Conservation (phyloP, 2,329 filamentous ascomycete genomes). For the Botrytis tulipae region DNA sequence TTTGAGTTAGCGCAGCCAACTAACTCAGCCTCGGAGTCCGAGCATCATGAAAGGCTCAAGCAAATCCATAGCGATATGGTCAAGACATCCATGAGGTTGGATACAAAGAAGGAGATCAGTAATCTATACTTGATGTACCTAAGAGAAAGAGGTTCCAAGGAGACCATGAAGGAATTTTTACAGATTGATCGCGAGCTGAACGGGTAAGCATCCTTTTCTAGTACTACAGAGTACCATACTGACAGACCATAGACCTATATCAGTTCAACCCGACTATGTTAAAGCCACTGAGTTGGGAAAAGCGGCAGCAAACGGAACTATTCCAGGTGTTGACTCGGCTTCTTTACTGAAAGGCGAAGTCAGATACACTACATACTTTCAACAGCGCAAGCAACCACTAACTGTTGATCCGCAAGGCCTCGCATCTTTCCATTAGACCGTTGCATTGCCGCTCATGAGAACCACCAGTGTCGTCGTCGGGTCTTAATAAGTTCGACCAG, state of each 20-base stretch:
- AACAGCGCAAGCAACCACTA: slow-evolving; percentile 34
- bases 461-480: not conserved
- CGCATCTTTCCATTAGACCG: slow-evolving; percentile 31
- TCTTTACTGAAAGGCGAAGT: slow-evolving; percentile 45
- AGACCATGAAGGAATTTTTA: slow-evolving; percentile 84
- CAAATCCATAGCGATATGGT: slow-evolving; percentile 75
- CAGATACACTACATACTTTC: slow-evolving; percentile 46
- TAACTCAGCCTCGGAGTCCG: slow-evolving; percentile 58
- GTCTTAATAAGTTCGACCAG: slow-evolving; percentile 3
- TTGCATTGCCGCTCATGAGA: not conserved
- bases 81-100: slow-evolving; percentile 63
- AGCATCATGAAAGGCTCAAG: slow-evolving; percentile 73
- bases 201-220: slow-evolving; percentile 54
- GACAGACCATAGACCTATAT: slow-evolving; percentile 42
- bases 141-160: slow-evolving; percentile 75
- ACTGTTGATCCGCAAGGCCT: slow-evolving; percentile 34
- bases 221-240: slow-evolving; percentile 15
- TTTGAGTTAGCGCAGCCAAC: slow-evolving; percentile 87
- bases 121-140: slow-evolving; percentile 80
- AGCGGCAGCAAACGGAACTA: slow-evolving; percentile 45
- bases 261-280: slow-evolving; percentile 42
- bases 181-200: slow-evolving; percentile 82
- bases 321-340: slow-evolving; percentile 44
- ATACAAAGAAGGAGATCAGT: slow-evolving; percentile 71
- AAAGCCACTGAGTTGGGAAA: slow-evolving; percentile 41